A percentile compares a stretch with the other conserved stretches of the same genome.
These are phyloP conservation scores for Hanseniaspora gamundiae DNA, from an alignment of 1,139 yeast species.

Conservation along the genomic window DNA sequence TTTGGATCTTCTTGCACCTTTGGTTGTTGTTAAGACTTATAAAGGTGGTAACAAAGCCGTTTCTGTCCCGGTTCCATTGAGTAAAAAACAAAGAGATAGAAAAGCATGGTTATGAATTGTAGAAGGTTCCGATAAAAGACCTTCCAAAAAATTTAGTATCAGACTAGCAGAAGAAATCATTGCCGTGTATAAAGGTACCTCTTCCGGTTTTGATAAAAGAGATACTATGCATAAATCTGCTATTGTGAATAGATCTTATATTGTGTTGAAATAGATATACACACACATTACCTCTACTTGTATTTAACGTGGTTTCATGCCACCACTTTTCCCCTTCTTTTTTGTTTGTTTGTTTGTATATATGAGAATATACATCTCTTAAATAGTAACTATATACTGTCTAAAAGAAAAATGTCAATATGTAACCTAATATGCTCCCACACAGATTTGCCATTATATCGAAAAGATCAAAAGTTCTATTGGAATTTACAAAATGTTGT, in stretches of 20 bases:
- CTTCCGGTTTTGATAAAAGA: slow-evolving; percentile 77
- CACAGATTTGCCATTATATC: slow-evolving; percentile 36
- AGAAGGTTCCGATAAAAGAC: slow-evolving; percentile 71
- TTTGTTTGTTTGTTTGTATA: slow-evolving; percentile 12
- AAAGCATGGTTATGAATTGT: slow-evolving; percentile 84
- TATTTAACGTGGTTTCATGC: too few species aligned
- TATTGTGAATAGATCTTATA: slow-evolving; percentile 67
- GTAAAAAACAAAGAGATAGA: slow-evolving; percentile 71
- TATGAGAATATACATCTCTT: background rate
- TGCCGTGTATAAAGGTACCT: slow-evolving; percentile 64
- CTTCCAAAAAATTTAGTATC: slow-evolving; percentile 70
- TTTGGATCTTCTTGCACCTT: slow-evolving; percentile 74
- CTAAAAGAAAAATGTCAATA: background rate
- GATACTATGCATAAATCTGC: slow-evolving; percentile 77
- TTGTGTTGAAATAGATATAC: slow-evolving; percentile 30
- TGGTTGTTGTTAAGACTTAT: slow-evolving; percentile 64
- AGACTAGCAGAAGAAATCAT: slow-evolving; percentile 84
- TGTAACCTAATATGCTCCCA: slow-evolving; percentile 13
- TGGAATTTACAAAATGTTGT: slow-evolving; percentile 33
- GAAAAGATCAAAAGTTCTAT: slow-evolving; percentile 34
- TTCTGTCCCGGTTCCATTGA: slow-evolving; percentile 73
- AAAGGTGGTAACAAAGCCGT: slow-evolving; percentile 69
- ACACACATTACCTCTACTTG: too few species aligned
- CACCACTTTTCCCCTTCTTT: too few species aligned
- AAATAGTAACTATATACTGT: background rate